These are phyloP conservation scores for Thraustochytrium striatum DNA, from an alignment of 352 stramenopile genomes.

Conservation along the genomic window DNA sequence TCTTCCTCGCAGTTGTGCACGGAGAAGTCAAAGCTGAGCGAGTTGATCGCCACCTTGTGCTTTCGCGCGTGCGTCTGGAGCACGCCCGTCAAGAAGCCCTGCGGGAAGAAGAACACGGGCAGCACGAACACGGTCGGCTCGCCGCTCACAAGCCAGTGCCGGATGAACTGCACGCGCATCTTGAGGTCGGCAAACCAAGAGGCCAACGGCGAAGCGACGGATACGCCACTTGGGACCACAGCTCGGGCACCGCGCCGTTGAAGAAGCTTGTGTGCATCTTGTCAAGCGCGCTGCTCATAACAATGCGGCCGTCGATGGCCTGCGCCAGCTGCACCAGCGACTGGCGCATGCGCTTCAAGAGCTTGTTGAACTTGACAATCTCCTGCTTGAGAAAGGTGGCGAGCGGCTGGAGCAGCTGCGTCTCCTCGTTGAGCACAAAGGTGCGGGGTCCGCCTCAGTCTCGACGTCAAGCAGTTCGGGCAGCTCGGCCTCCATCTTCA, in stretches of 20 bases:
- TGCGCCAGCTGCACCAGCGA: conserved; percentile 69
- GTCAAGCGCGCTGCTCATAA: conserved; percentile 88
- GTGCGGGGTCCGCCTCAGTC: conserved; percentile 76
- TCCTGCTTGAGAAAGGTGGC: conserved; percentile 86
- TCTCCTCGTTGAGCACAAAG: conserved; percentile 71
- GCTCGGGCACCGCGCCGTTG: conserved; percentile 76
- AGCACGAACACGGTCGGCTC: conserved; percentile 81
- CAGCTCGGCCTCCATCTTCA: conserved; percentile 60
- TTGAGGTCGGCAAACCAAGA: conserved; percentile 84
- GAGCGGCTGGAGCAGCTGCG: conserved; percentile 62
- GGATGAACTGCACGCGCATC: conserved; percentile 81
- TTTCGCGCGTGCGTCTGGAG: conserved; percentile 89
- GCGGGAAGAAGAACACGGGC: conserved; percentile 89
- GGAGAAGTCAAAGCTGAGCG: conserved; percentile 81
- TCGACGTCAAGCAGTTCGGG: conserved; percentile 73
- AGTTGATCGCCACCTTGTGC: conserved; percentile 88
- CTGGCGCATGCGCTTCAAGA: conserved; percentile 71
- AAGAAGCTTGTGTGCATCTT: conserved; percentile 89
- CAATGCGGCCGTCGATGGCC: conserved; percentile 69
- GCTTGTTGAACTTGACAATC: conserved; percentile 86
- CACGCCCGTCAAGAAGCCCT: conserved; percentile 89
- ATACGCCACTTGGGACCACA: conserved; percentile 82
- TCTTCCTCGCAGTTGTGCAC: conserved; percentile 65
- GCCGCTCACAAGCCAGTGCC: conserved; percentile 76
- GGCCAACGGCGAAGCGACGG: conserved; percentile 84